A percentile compares a stretch with the other conserved stretches of the same genome.
Evolutionary conservation across 805 yeast genomes (phyloP).

Genomic region (Starmerella bombicola): DNA sequence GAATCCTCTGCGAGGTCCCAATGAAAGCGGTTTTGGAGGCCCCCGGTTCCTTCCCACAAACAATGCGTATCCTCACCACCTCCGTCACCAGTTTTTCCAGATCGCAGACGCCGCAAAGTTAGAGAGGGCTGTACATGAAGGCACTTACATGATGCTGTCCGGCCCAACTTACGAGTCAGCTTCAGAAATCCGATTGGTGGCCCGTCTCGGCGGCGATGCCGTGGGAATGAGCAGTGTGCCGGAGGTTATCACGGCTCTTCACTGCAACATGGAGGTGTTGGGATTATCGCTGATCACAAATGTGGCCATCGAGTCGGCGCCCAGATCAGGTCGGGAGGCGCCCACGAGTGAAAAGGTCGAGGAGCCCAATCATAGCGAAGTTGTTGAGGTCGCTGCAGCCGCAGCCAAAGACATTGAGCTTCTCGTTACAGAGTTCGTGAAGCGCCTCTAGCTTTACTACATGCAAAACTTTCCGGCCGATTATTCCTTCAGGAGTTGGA

Average conservation of each 20-base stretch:
- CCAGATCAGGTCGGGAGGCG: conserved; percentile 22
- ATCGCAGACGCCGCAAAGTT: conserved; percentile 39
- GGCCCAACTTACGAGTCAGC: conserved; percentile 93
- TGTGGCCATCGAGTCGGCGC: conserved; percentile 52
- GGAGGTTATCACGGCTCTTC: conserved; percentile 86
- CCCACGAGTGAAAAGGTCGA: conserved; percentile 35
- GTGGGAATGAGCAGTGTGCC: conserved; percentile 99
- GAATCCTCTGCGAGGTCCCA: conserved; percentile 82
- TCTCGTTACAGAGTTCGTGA: conserved; percentile 34
- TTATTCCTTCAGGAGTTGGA: too few relatives aligned
- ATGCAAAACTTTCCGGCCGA: too few relatives aligned
- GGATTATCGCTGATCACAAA: conserved; percentile 84
- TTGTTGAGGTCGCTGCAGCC: conserved; percentile 61
- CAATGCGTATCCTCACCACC: conserved; percentile 72
- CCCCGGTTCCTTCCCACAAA: conserved; percentile 68
- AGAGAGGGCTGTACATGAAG: conserved; percentile 63
- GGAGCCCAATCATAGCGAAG: conserved; percentile 87
- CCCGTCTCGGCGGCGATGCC: conserved; percentile 71
- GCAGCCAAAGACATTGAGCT: conserved; percentile 74
- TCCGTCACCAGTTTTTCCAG: conserved; percentile 49
- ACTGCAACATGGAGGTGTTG: conserved; percentile 65
- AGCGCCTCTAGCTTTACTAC: background rate
- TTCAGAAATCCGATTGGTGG: conserved; percentile 74
- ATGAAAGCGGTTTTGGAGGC: conserved; percentile 67
- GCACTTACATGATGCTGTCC: conserved; percentile 68